phyloP scores from a whole-genome alignment of 2,329 filamentous ascomycete species.

The Tolypocladium capitatum region DNA sequence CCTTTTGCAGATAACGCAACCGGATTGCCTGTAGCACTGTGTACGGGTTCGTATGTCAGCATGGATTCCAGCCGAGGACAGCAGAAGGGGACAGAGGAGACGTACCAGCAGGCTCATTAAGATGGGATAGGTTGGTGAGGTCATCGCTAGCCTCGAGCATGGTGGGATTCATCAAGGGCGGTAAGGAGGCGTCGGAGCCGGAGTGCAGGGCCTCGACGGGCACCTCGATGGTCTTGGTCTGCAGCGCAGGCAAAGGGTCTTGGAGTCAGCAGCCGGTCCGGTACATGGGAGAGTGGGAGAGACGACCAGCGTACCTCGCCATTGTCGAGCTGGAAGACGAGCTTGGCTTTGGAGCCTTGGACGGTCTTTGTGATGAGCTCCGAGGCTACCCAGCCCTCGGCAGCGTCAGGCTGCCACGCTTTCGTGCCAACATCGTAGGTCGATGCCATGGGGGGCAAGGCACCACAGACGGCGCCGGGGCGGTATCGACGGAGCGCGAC shows the following conservation, averaged over 20 bases:
- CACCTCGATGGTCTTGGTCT: constrained; percentile 73
- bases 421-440: constrained; percentile 92
- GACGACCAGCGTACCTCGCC: constrained; percentile 58
- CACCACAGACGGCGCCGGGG: constrained; percentile 3
- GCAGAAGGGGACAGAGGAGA: not conserved
- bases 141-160: constrained; percentile 99
- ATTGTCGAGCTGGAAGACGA: constrained; percentile 83
- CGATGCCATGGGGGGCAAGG: constrained; percentile 57
- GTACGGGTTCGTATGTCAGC: constrained; percentile 9
- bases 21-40: constrained; percentile 93
- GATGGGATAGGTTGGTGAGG: constrained; percentile 88
- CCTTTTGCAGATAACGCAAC: constrained; percentile 92
- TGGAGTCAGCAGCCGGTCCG: constrained; percentile 2
- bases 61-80: not conserved
- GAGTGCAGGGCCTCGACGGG: constrained; percentile 63
- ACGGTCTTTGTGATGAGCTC: constrained; percentile 79
- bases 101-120: constrained; percentile 93
- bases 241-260: constrained; percentile 3
- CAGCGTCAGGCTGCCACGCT: constrained; percentile 94
- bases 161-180: constrained; percentile 92
- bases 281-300: not conserved
- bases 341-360: constrained; percentile 72
- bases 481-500: constrained; percentile 6
- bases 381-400: constrained; percentile 94
- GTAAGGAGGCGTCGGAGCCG: constrained; percentile 64